phyloP scores from a whole-genome alignment of 78 protist species.

The Dictyostelium intermedium region DNA sequence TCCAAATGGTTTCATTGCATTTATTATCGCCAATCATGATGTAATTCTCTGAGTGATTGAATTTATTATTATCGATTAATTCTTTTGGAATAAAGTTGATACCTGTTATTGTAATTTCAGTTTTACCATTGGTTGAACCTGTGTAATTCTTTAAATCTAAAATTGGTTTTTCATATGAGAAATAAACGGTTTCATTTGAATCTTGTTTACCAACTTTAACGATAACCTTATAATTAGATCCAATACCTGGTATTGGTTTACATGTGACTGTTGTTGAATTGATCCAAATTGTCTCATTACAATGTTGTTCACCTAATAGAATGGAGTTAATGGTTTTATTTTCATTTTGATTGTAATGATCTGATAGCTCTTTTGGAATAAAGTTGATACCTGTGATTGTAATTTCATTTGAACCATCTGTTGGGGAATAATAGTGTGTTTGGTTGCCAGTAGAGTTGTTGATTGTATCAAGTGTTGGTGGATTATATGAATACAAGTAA shows the following conservation, averaged over 20 bases:
- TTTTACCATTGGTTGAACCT: slow-evolving; percentile 20
- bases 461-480: background rate
- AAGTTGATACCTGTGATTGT: slow-evolving; percentile 15
- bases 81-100: slow-evolving; percentile 17
- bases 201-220: background rate
- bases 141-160: background rate
- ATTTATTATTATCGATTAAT: background rate
- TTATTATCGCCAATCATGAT: background rate
- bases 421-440: background rate
- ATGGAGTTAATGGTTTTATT: background rate
- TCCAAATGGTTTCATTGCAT: background rate
- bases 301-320: background rate
- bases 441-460: background rate
- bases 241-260: background rate
- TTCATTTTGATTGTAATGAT: background rate
- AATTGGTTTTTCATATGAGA: background rate
- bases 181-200: background rate
- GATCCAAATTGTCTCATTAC: background rate
- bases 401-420: background rate
- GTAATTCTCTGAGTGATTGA: background rate
- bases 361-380: slow-evolving; percentile 15
- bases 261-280: background rate
- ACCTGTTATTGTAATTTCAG: background rate
- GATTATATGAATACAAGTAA: background rate
- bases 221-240: background rate